phyloP scores from a whole-genome alignment of 805 yeast species.

The Starmerella tilneyi region DNA sequence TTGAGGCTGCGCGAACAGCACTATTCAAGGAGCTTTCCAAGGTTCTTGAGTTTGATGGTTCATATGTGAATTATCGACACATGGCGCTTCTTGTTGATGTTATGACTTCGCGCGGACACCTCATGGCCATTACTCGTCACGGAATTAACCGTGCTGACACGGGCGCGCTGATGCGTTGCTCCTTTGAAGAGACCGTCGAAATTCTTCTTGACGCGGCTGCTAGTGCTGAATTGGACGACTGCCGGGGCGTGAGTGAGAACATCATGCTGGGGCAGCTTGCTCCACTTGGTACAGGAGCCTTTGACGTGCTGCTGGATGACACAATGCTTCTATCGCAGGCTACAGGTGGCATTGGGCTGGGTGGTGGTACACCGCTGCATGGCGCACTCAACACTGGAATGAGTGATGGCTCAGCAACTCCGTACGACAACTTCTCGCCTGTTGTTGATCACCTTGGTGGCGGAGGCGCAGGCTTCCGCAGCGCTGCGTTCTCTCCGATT shows the following conservation, averaged over 20 bases:
- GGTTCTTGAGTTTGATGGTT: constrained; percentile 99
- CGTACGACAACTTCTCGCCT: constrained; percentile 63
- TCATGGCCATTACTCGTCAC: constrained; percentile 98
- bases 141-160: constrained; percentile 98
- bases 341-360: constrained; percentile 30
- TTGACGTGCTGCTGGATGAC: constrained; percentile 91
- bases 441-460: constrained; percentile 28
- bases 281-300: constrained; percentile 96
- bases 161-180: constrained; percentile 98
- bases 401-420: constrained; percentile 77
- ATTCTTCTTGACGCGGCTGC: constrained; percentile 97
- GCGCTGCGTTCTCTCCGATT: constrained; percentile 81
- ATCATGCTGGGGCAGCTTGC: constrained; percentile 97
- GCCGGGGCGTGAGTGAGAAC: constrained; percentile 97
- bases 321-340: constrained; percentile 54
- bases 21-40: constrained; percentile 87
- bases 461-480: constrained; percentile 36
- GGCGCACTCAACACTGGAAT: constrained; percentile 27
- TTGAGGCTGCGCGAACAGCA: constrained; percentile 95
- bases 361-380: constrained; percentile 35
- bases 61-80: constrained; percentile 96
- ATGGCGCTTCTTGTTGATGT: constrained; percentile 96
- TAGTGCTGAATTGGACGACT: constrained; percentile 92
- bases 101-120: constrained; percentile 96
- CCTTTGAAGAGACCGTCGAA: constrained; percentile 98